A percentile compares a stretch with the other conserved stretches of the same genome.
Conservation (phyloP, 345 rosid genomes). For the Pelargonium nanum region DNA sequence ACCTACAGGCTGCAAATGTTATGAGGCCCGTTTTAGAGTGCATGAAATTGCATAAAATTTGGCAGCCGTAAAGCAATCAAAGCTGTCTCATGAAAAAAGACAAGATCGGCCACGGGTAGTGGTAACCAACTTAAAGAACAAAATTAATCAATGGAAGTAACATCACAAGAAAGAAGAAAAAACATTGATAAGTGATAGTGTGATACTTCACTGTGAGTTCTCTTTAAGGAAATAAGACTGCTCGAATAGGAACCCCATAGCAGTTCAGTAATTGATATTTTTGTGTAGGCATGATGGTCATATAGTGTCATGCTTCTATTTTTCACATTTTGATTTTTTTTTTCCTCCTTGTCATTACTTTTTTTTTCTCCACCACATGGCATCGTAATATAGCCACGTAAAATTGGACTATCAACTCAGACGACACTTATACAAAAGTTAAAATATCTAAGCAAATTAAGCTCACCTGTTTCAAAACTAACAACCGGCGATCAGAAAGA, state of each 20-base stretch:
- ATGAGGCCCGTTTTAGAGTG: constrained; percentile 2
- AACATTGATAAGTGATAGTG: no score
- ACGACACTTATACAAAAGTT: not conserved
- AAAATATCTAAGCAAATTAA: not conserved
- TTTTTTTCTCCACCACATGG: not conserved
- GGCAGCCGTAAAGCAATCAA: no score
- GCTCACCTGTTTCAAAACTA: constrained; percentile 79
- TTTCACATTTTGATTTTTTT: no score
- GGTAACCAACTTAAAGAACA: not conserved
- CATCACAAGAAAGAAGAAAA: not conserved
- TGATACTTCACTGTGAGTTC: no score
- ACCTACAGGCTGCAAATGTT: constrained; percentile 74
- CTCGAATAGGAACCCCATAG: no score
- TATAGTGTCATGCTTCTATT: no score
- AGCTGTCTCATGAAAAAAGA: no score
- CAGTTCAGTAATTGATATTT: no score
- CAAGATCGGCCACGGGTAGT: not conserved
- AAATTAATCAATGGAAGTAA: not conserved
- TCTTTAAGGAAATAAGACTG: no score
- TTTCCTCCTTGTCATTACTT: no score
- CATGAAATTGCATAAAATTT: constrained; percentile 1
- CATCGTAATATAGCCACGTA: not conserved
- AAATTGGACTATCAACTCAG: not conserved
- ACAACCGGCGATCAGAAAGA: constrained; percentile 64
- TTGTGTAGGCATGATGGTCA: no score